phyloP scores from a whole-genome alignment of 441 rosid species.

The Arabidopsis hybrid region DNA sequence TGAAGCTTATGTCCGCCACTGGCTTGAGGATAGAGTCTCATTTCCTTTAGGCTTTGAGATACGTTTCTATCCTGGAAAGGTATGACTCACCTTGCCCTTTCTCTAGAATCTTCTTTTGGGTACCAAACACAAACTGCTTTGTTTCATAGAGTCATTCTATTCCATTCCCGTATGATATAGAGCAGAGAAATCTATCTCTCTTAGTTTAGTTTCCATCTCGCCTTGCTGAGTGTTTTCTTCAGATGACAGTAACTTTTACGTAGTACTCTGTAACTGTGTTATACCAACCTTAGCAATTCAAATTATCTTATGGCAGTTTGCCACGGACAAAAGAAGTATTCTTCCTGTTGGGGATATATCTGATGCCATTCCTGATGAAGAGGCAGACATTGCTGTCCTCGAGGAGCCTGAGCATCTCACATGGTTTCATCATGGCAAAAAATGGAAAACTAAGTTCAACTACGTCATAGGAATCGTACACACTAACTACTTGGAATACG shows the following conservation, averaged over 20 bases:
- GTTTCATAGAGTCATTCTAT: background rate
- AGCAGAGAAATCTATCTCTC: background rate
- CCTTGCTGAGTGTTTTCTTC: slow-evolving; percentile 8
- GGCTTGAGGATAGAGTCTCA: slow-evolving; percentile 83
- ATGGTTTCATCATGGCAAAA: slow-evolving; percentile 98
- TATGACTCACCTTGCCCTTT: slow-evolving; percentile 35
- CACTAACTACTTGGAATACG: slow-evolving; percentile 95
- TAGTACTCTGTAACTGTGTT: background rate
- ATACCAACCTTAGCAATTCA: slow-evolving; percentile 1
- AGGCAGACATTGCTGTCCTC: slow-evolving; percentile 89
- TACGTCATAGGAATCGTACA: slow-evolving; percentile 83
- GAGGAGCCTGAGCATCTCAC: slow-evolving; percentile 99
- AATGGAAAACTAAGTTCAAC: slow-evolving; percentile 86
- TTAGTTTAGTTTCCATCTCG: background rate
- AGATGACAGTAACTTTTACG: slow-evolving; percentile 4
- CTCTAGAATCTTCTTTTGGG: slow-evolving; percentile 4
- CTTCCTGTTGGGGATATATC: slow-evolving; percentile 92
- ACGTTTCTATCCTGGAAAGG: slow-evolving; percentile 89
- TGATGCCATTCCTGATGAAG: slow-evolving; percentile 76
- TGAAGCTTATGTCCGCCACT: slow-evolving; percentile 67
- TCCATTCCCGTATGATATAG: background rate
- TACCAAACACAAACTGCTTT: background rate
- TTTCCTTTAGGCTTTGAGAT: slow-evolving; percentile 61
- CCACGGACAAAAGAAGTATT: slow-evolving; percentile 90
- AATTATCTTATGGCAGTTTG: slow-evolving; percentile 61